Percentiles rank a stretch among this genome's conserved stretches.
These are phyloP conservation scores for Termitomyces titanicus DNA, from an alignment of 768 basidiomycete genomes.

Conservation along the genomic window DNA sequence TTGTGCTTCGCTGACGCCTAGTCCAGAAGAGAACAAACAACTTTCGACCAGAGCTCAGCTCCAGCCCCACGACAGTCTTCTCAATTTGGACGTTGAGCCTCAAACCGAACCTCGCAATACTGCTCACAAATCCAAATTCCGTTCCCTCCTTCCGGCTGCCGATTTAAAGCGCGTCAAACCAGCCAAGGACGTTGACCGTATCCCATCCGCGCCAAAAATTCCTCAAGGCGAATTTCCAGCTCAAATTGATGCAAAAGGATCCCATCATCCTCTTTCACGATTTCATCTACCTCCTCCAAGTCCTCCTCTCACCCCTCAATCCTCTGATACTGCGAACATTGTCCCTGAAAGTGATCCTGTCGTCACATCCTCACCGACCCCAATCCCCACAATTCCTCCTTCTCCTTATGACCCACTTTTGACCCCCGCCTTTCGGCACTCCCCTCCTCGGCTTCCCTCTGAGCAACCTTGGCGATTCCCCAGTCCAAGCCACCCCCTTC, in stretches of 20 bases:
- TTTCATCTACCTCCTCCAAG: constrained; percentile 23
- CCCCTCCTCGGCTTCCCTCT: constrained; percentile 67
- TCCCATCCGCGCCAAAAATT: constrained; percentile 20
- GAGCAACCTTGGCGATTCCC: constrained; percentile 83
- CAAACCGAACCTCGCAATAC: constrained; percentile 30
- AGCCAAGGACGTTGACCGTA: constrained; percentile 10
- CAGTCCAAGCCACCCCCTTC: constrained; percentile 75
- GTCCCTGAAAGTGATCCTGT: constrained; percentile 17
- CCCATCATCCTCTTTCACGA: constrained; percentile 14
- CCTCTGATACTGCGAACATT: constrained; percentile 25
- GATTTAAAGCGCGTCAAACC: constrained; percentile 20
- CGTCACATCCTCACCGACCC: constrained; percentile 27
- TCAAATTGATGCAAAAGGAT: constrained; percentile 17
- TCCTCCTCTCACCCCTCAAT: constrained; percentile 36
- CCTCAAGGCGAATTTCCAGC: constrained; percentile 21
- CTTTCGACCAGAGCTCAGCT: constrained; percentile 23
- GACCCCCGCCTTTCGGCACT: constrained; percentile 77
- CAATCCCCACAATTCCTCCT: constrained; percentile 41
- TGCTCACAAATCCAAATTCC: constrained; percentile 43
- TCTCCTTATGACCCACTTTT: constrained; percentile 75
- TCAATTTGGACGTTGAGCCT: constrained; percentile 37
- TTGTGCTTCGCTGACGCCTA: neutral
- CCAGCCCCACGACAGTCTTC: constrained; percentile 38
- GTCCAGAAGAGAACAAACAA: constrained; percentile 57
- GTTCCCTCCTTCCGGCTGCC: constrained; percentile 28